phyloP scores from a whole-genome alignment of 306 rosid genomes.

The Trifolium dubium region DNA sequence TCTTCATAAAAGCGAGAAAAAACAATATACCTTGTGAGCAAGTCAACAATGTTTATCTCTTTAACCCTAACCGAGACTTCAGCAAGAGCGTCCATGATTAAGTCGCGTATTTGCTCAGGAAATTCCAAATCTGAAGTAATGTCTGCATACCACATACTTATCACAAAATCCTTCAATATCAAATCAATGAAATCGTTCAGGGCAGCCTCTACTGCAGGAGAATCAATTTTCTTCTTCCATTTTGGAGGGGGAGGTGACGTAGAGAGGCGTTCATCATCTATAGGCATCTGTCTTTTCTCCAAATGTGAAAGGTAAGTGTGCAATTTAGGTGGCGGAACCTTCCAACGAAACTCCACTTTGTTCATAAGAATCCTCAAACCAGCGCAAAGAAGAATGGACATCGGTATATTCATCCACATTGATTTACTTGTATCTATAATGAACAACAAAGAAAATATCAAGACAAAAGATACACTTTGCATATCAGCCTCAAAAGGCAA shows the following conservation, averaged over 20 bases:
- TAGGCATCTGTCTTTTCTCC: constrained; percentile 83
- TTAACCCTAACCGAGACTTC: constrained; percentile 81
- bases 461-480: background rate
- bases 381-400: constrained; percentile 67
- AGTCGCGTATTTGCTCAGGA: constrained; percentile 74
- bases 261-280: constrained; percentile 70
- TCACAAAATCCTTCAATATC: constrained; percentile 87
- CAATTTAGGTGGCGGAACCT: constrained; percentile 55
- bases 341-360: constrained; percentile 80
- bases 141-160: constrained; percentile 88
- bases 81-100: constrained; percentile 90
- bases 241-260: constrained; percentile 57
- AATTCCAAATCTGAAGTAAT: constrained; percentile 86
- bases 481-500: constrained; percentile 1
- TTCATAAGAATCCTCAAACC: constrained; percentile 70
- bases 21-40: constrained; percentile 76
- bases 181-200: constrained; percentile 73
- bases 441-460: constrained; percentile 15
- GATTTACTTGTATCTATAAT: constrained; percentile 92
- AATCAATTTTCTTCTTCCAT: constrained; percentile 90
- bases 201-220: constrained; percentile 83
- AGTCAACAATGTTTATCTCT: constrained; percentile 89
- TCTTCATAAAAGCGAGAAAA: constrained; percentile 29
- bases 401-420: constrained; percentile 94
- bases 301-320: constrained; percentile 80